A percentile compares a stretch with the other conserved stretches of the same genome.
These are phyloP conservation scores for Eucalyptus sp. DNA, from an alignment of 345 rosid species.

Conservation along the genomic window DNA sequence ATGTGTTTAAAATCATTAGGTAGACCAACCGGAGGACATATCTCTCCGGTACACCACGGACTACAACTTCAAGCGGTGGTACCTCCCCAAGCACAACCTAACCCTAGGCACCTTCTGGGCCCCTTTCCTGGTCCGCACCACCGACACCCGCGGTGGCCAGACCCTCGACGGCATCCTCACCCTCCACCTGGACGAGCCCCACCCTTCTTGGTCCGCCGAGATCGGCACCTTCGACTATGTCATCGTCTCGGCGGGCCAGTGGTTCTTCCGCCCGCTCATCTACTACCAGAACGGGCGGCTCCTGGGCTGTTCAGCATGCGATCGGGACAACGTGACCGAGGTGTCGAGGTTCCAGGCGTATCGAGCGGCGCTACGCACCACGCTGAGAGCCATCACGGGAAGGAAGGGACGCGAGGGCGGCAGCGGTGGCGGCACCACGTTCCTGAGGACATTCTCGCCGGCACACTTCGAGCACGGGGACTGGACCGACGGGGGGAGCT, in stretches of 20 bases:
- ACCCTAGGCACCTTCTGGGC: constrained; percentile 40
- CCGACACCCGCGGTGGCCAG: constrained; percentile 24
- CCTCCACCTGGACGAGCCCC: constrained; percentile 37
- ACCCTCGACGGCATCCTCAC: constrained; percentile 20
- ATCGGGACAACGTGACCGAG: constrained; percentile 10
- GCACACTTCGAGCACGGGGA: constrained; percentile 54
- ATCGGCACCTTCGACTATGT: constrained; percentile 27
- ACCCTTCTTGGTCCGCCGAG: constrained; percentile 29
- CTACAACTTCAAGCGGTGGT: background rate
- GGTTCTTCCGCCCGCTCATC: constrained; percentile 42
- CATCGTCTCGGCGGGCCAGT: constrained; percentile 44
- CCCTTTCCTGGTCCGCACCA: constrained; percentile 35
- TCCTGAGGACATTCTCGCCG: constrained; percentile 44
- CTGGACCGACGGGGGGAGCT: constrained; percentile 64
- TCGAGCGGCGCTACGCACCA: constrained; percentile 47
- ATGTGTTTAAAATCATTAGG: constrained; percentile 8
- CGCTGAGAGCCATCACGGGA: constrained; percentile 24
- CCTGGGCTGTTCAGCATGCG: constrained; percentile 27
- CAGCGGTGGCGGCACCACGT: background rate
- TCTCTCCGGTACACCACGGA: background rate
- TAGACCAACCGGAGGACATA: constrained; percentile 9
- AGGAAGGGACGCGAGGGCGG: constrained; percentile 17
- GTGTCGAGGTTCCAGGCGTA: constrained; percentile 30
- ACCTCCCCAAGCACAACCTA: background rate
- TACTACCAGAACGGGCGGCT: constrained; percentile 14